Percentiles rank a stretch among this genome's conserved stretches.
These are phyloP conservation scores for Cenchrus purpureus DNA, from an alignment of 176 grass and related monocot genomes.

Conservation along the genomic window DNA sequence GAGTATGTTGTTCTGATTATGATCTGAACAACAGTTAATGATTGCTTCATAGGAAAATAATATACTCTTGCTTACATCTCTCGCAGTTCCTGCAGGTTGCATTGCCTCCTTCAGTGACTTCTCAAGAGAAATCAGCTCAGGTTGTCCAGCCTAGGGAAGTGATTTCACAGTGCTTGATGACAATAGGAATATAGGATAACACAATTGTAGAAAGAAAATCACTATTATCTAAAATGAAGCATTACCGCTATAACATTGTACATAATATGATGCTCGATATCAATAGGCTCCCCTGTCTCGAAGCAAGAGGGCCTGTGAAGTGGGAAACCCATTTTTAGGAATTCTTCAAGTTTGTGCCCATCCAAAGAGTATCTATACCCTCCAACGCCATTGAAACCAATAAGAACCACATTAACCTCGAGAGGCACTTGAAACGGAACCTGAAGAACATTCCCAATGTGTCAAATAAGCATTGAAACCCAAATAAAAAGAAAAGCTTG, in stretches of 20 bases:
- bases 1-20: conserved; percentile 4
- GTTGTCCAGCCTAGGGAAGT: conserved; percentile 84
- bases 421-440: conserved; percentile 99
- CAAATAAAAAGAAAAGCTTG: not conserved
- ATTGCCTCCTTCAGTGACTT: conserved; percentile 89
- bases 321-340: conserved; percentile 86
- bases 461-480: conserved; percentile 23
- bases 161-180: conserved; percentile 29
- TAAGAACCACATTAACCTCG: conserved; percentile 93
- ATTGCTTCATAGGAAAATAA: conserved; percentile 6
- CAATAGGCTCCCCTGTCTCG: conserved; percentile 94
- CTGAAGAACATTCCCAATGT: conserved; percentile 52
- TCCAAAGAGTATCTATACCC: conserved; percentile 88
- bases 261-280: conserved; percentile 96
- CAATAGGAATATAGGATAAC: not conserved
- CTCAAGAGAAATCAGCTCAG: conserved; percentile 94
- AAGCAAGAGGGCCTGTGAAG: conserved; percentile 92
- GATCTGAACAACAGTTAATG: conserved; percentile 17
- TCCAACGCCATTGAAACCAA: conserved; percentile 95
- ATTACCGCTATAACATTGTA: conserved; percentile 93
- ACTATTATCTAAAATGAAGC: conserved; percentile 26
- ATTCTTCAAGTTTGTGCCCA: conserved; percentile 82
- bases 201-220: conserved; percentile 27
- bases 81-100: conserved; percentile 77
- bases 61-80: conserved; percentile 69